Percentiles rank a stretch among this genome's conserved stretches.
Conservation (phyloP, 2,329 filamentous ascomycete genomes). For the Ascochyta koolunga region DNA sequence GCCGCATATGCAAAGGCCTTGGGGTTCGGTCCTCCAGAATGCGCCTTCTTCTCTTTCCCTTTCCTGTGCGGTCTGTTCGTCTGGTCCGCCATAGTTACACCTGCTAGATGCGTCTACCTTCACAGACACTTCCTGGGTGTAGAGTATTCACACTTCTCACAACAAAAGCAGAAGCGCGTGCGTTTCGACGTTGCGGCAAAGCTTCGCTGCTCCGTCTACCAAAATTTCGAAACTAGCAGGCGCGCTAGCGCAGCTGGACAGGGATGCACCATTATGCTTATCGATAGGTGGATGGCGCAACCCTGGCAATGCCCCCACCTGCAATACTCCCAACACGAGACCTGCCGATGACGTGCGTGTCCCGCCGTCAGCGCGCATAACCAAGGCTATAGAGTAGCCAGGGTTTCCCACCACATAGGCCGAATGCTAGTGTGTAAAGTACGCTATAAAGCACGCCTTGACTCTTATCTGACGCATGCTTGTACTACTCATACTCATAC, state of each 20-base stretch:
- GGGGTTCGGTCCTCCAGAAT: constrained; percentile 73
- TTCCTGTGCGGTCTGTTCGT: constrained; percentile 83
- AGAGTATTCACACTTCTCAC: neutral
- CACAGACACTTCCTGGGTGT: neutral
- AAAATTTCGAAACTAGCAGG: constrained; percentile 43
- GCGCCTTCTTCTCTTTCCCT: constrained; percentile 87
- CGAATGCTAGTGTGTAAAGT: constrained; percentile 21
- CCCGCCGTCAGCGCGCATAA: constrained; percentile 23
- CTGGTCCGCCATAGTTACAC: constrained; percentile 67
- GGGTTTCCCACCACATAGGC: constrained; percentile 11
- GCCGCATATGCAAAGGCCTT: constrained; percentile 89
- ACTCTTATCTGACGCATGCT: constrained; percentile 18
- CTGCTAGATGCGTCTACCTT: constrained; percentile 4
- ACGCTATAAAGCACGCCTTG: constrained; percentile 32
- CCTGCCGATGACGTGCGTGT: constrained; percentile 14
- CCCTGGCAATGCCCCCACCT: neutral
- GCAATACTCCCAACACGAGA: constrained; percentile 1
- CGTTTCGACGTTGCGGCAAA: constrained; percentile 8
- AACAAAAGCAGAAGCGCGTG: constrained; percentile 1
- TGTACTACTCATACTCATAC: constrained; percentile 1
- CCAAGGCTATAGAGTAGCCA: constrained; percentile 27
- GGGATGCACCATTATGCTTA: constrained; percentile 33
- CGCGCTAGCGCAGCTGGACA: constrained; percentile 30
- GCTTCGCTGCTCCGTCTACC: constrained; percentile 18
- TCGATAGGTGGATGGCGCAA: constrained; percentile 35